Conservation (phyloP, 192 early-diverging fungal species). For the Oehlia diaphana region DNA sequence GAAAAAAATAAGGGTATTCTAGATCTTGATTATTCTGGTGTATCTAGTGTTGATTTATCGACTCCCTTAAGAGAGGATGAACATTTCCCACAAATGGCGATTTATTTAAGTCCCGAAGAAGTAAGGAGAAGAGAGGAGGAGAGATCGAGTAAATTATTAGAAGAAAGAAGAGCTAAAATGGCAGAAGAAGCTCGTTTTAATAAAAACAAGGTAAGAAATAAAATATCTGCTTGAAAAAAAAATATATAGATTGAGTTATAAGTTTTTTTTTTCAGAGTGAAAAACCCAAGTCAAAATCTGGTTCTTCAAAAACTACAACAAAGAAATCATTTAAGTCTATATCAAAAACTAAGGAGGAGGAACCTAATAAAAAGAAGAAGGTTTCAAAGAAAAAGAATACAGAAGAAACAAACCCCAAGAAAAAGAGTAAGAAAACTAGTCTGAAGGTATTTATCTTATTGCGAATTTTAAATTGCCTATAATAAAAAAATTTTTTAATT, state of each 20-base stretch:
- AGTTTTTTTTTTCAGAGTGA: neutral
- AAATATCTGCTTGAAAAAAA: neutral
- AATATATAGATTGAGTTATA: neutral
- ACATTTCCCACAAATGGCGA: slow-evolving; percentile 50
- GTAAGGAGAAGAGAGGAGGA: slow-evolving; percentile 50
- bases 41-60: slow-evolving; percentile 53
- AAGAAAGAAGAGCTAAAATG: slow-evolving; percentile 17
- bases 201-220: neutral
- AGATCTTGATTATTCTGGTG: slow-evolving; percentile 40
- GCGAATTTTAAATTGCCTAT: too few relatives aligned
- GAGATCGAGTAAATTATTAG: slow-evolving; percentile 34
- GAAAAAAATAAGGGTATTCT: slow-evolving; percentile 36
- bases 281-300: slow-evolving; percentile 6
- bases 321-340: neutral
- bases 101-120: slow-evolving; percentile 59
- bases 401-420: slow-evolving; percentile 13
- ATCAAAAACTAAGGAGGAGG: neutral
- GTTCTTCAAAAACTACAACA: neutral
- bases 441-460: slow-evolving; percentile 34
- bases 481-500: neutral
- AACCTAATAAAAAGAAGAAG: slow-evolving; percentile 1
- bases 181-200: neutral
- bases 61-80: slow-evolving; percentile 56
- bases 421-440: slow-evolving; percentile 41
- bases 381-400: slow-evolving; percentile 22